Percentiles rank a stretch among this genome's conserved stretches.
Evolutionary conservation across 208 protist species (phyloP).

Genomic region (Trypanosoma avium): DNA sequence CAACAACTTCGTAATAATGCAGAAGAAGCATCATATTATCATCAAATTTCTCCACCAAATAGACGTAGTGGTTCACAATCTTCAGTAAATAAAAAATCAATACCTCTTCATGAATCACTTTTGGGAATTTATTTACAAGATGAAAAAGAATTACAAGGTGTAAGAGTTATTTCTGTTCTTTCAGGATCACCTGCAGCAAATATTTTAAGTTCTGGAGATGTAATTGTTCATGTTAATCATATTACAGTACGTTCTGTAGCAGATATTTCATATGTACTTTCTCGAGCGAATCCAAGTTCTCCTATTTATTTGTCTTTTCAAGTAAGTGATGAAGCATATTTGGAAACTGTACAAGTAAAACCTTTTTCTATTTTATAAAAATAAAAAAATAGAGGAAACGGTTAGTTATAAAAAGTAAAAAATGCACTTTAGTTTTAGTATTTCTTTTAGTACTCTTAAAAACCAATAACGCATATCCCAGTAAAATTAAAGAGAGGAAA

Average conservation of each 20-base stretch:
- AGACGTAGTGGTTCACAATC: background rate
- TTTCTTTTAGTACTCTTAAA: no score
- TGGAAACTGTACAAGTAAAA: slow-evolving; percentile 7
- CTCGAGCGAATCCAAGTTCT: background rate
- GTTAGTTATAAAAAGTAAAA: background rate
- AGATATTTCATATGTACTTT: slow-evolving; percentile 22
- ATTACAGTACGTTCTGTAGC: slow-evolving; percentile 22
- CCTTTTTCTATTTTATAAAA: slow-evolving; percentile 10
- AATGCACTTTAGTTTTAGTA: no score
- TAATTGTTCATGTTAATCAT: slow-evolving; percentile 21
- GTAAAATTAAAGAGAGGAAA: no score
- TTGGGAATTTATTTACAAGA: slow-evolving; percentile 11
- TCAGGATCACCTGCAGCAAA: slow-evolving; percentile 8
- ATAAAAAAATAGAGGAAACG: background rate
- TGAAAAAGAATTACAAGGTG: slow-evolving; percentile 6
- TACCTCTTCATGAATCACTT: slow-evolving; percentile 14
- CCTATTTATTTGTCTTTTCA: slow-evolving; percentile 9
- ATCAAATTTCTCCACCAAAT: background rate
- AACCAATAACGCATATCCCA: no score
- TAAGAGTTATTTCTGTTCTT: slow-evolving; percentile 12
- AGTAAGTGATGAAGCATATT: background rate
- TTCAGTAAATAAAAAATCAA: background rate
- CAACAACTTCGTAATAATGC: background rate
- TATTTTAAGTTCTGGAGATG: slow-evolving; percentile 2
- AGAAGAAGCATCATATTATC: background rate